A percentile compares a stretch with the other conserved stretches of the same genome.
phyloP scores from a whole-genome alignment of 2,329 filamentous ascomycete species.

The Rasamsonia emersonii region DNA sequence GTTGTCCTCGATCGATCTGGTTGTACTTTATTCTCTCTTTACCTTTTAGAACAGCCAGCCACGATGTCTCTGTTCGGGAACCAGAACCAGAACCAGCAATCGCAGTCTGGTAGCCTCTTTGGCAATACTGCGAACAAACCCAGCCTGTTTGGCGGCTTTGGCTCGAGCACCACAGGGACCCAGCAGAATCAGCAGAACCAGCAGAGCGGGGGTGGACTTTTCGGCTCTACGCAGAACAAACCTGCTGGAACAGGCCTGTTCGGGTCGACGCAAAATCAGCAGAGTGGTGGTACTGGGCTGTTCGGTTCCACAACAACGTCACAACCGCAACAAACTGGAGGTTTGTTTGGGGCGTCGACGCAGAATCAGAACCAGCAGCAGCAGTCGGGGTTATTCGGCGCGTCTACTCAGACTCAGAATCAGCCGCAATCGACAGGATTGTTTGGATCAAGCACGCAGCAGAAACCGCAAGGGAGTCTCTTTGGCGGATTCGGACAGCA shows the following conservation, averaged over 20 bases:
- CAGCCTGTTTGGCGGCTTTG: slow-evolving; percentile 29
- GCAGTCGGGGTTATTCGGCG: too few relatives aligned
- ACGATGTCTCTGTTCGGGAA: slow-evolving; percentile 33
- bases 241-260: slow-evolving; percentile 16
- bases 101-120: slow-evolving; percentile 20
- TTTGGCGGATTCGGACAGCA: slow-evolving; percentile 24
- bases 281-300: slow-evolving; percentile 13
- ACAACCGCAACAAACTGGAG: slow-evolving; percentile 21
- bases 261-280: slow-evolving; percentile 15
- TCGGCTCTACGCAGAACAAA: slow-evolving; percentile 18
- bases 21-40: too few relatives aligned
- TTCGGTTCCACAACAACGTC: slow-evolving; percentile 17
- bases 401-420: slow-evolving; percentile 8
- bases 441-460: slow-evolving; percentile 15
- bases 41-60: slow-evolving; percentile 6
- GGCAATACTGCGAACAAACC: slow-evolving; percentile 25
- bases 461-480: slow-evolving; percentile 17
- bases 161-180: slow-evolving; percentile 13
- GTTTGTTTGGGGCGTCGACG: slow-evolving; percentile 18
- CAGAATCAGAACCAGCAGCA: slow-evolving; percentile 6
- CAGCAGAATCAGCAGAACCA: slow-evolving; percentile 21
- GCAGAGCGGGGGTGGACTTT: slow-evolving; percentile 23
- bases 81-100: slow-evolving; percentile 12
- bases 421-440: slow-evolving; percentile 9
- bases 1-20: too few relatives aligned